phyloP scores from a whole-genome alignment of 768 basidiomycete genomes.

The Suillus lakei region DNA sequence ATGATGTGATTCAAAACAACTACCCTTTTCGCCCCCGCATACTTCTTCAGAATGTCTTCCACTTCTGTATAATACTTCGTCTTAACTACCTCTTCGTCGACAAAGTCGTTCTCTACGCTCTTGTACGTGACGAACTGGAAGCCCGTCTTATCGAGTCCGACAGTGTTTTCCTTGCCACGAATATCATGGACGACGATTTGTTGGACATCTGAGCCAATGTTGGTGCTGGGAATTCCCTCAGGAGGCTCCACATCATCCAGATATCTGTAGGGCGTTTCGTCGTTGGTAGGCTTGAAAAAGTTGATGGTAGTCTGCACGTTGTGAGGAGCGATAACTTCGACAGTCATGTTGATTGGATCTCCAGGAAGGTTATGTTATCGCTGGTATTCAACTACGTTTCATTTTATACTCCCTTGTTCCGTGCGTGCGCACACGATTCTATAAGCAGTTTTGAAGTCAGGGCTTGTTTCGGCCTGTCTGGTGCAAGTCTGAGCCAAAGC shows the following conservation, averaged over 20 bases:
- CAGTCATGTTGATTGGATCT: slow-evolving; percentile 21
- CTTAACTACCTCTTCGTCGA: too few relatives aligned
- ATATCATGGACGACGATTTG: slow-evolving; percentile 34
- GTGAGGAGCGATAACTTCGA: slow-evolving; percentile 32
- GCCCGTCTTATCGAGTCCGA: too few relatives aligned
- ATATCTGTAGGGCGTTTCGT: slow-evolving; percentile 41
- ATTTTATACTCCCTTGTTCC: too few relatives aligned
- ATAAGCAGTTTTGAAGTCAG: too few relatives aligned
- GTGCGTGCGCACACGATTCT: too few relatives aligned
- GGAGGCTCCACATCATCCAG: slow-evolving; percentile 35
- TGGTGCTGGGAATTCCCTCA: slow-evolving; percentile 30
- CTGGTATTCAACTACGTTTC: too few relatives aligned
- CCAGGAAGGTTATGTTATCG: not conserved
- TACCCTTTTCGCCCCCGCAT: slow-evolving; percentile 43
- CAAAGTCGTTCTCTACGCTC: too few relatives aligned
- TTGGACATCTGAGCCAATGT: slow-evolving; percentile 31
- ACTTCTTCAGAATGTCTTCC: too few relatives aligned
- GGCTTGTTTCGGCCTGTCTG: not conserved
- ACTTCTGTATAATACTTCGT: too few relatives aligned
- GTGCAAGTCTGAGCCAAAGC: slow-evolving; percentile 12
- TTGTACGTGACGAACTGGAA: too few relatives aligned
- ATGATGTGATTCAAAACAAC: slow-evolving; percentile 52
- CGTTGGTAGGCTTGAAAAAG: slow-evolving; percentile 34
- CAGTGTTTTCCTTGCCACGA: slow-evolving; percentile 32
- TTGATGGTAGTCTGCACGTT: slow-evolving; percentile 45